Conservation (phyloP, 1,139 yeast species). For the Arxiozyma bovina region DNA sequence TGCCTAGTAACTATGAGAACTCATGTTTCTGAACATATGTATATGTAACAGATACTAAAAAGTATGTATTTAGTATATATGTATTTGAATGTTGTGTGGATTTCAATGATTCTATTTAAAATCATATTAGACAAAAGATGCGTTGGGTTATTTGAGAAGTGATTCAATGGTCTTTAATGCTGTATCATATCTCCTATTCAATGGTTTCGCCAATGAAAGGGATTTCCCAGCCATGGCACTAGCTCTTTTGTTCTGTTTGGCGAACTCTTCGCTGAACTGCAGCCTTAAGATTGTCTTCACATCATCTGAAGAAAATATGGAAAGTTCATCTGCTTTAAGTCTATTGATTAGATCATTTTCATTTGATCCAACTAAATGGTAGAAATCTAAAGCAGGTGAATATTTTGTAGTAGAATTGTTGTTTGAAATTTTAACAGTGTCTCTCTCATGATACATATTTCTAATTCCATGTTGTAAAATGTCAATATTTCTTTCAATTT, state of each 20-base stretch:
- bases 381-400: constrained; percentile 48
- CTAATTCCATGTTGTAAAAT: constrained; percentile 71
- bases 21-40: not conserved
- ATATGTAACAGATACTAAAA: not conserved
- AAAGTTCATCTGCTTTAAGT: constrained; percentile 29
- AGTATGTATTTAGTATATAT: not conserved
- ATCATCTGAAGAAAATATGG: constrained; percentile 26
- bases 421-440: constrained; percentile 32
- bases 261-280: constrained; percentile 40
- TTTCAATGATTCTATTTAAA: too few relatives aligned
- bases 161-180: not conserved
- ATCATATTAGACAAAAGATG: not conserved
- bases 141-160: not conserved
- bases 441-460: constrained; percentile 49
- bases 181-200: constrained; percentile 3
- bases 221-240: constrained; percentile 4
- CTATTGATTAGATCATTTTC: constrained; percentile 19
- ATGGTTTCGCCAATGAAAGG: not conserved
- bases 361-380: constrained; percentile 35
- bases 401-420: constrained; percentile 35
- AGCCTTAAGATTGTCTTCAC: constrained; percentile 37
- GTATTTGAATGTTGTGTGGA: not conserved
- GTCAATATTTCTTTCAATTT: constrained; percentile 57
- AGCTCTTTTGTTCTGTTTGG: constrained; percentile 18
- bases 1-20: too few relatives aligned